Base-by-base conservation (phyloP, 805 yeast species). In the Saturnispora gosingensis region DNA sequence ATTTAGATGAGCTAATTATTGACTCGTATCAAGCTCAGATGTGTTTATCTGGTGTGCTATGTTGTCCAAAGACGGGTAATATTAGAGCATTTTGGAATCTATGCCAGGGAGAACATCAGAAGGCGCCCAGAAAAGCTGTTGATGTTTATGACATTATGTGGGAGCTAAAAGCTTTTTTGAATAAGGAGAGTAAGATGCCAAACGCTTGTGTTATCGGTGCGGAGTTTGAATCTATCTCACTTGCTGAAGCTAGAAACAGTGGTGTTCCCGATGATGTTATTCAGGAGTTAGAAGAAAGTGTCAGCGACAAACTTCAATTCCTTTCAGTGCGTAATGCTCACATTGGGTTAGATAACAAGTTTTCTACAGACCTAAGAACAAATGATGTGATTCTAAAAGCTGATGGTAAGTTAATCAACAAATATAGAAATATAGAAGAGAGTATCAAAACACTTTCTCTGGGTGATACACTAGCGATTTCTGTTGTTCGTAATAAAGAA, bases 381-480 rank as follows among this genome's bases (percentile, higher is more conserved):
- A 95, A 96, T 54, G 97, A 90, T 67, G 80, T 89, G 32, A 72
- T 90, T n/a, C 70, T 90, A 34, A 73, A 89, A 1, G 82, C 84
- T 6, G 77, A 88, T 60, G 89, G 73, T 35, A 70, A 74, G 57
- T 68, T 83, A 3, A 82, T 88, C 7, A 82, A 81, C 27, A 74
- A 81, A 49, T 79, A 82, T 61, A 72, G 85, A 52, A 95, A 88
- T 58, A 70, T 87, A 49, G 80, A 78, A 54, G 65, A 67, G 11
- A 65, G 70, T 40, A 73, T 71, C 32, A 55, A 52, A 27, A 54
- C 52, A 4, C 58, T 47, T 6, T 28, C 45, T 16, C 3, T 16
- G 5, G 39, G 43, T n/a, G 59, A 54, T 5, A 59, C 63, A 13
- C 65, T 85, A 38, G 68, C 68, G 20, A 81, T 88, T 67, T 78